These are phyloP conservation scores for Colletotrichum sp. DNA, from an alignment of 2,329 filamentous ascomycete genomes.

Conservation along the genomic window DNA sequence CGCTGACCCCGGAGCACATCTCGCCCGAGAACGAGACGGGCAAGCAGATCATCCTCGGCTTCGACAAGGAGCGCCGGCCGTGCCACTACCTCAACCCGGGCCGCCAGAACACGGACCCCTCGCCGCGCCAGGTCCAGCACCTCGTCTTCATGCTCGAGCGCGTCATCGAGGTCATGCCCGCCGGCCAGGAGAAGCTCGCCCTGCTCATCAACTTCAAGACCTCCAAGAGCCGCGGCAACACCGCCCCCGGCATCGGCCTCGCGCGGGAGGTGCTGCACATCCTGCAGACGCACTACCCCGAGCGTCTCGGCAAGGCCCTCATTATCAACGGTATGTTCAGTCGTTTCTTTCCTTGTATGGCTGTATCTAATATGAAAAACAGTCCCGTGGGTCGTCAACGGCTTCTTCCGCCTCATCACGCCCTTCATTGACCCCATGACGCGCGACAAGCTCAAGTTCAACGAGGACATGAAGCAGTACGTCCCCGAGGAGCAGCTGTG, in stretches of 20 bases:
- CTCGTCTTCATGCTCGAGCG: slow-evolving; percentile 96
- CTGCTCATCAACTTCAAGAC: slow-evolving; percentile 92
- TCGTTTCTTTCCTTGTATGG: background rate
- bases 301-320: slow-evolving; percentile 85
- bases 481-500: slow-evolving; percentile 84
- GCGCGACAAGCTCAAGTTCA: slow-evolving; percentile 95
- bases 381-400: slow-evolving; percentile 91
- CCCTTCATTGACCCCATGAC: slow-evolving; percentile 97
- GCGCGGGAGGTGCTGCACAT: slow-evolving; percentile 88
- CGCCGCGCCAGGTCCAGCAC: slow-evolving; percentile 88
- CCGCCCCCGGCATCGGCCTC: slow-evolving; percentile 73
- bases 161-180: slow-evolving; percentile 83
- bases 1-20: slow-evolving; percentile 84
- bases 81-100: slow-evolving; percentile 91
- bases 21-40: slow-evolving; percentile 95
- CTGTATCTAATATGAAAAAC: slow-evolving; percentile 4
- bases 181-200: slow-evolving; percentile 85
- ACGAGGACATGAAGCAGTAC: slow-evolving; percentile 85
- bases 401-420: slow-evolving; percentile 95
- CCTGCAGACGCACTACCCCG: slow-evolving; percentile 94
- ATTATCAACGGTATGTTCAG: slow-evolving; percentile 78
- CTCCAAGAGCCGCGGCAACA: slow-evolving; percentile 75
- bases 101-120: slow-evolving; percentile 89
- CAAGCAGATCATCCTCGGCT: slow-evolving; percentile 90
- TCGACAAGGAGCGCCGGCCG: slow-evolving; percentile 82